Base-by-base conservation (phyloP, 768 basidiomycete genomes). In the Russula olivacea region DNA sequence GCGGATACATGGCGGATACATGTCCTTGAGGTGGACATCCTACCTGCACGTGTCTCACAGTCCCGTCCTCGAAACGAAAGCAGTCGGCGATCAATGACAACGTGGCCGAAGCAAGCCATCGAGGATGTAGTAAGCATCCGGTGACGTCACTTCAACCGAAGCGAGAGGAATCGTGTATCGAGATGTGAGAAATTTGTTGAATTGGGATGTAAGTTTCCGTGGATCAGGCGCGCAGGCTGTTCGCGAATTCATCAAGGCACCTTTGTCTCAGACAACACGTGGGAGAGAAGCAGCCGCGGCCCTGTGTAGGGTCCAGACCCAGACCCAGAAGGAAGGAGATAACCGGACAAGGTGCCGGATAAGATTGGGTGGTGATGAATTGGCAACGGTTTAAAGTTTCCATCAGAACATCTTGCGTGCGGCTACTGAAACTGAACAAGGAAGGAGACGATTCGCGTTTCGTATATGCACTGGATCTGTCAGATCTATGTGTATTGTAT, bases 151-250 rank as follows among this genome's bases (percentile, higher is more conserved):
- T 47, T 45, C 11, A 43, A 56, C 12, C 14, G 55, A 57, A 36
- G 56, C 36, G 48, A 61, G 30, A 52, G 23, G 53, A 23, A 50
- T 36, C 11, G 11, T 12, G 25, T 54, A 63, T 65, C 55, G 63
- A 55, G 66, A 65, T 59, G 51, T 19, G 49, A 0, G 28, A 41
- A 15, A 12, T 8, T 12, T n/a, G 19, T 38, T 55, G 2, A 59
- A 66, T 64, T 48, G 53, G 65, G 61, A 66, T 55, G 63, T 60
- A 51, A 64, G 58, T 60, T 64, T 56, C 63, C 63, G 54, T 28
- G 19, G 11, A 53, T 36, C 40, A 30, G 63, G 63, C 63, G 63
- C 63, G 59, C 58, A 60, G 45, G 30, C 38, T 0, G 23, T 48
- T 51, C 21, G 55, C 55, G n/a, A 36, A 19, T 36, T 45, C 7